Evolutionary conservation across 2,329 filamentous ascomycete species (phyloP).

Genomic region (Colletotrichum plurivorum): DNA sequence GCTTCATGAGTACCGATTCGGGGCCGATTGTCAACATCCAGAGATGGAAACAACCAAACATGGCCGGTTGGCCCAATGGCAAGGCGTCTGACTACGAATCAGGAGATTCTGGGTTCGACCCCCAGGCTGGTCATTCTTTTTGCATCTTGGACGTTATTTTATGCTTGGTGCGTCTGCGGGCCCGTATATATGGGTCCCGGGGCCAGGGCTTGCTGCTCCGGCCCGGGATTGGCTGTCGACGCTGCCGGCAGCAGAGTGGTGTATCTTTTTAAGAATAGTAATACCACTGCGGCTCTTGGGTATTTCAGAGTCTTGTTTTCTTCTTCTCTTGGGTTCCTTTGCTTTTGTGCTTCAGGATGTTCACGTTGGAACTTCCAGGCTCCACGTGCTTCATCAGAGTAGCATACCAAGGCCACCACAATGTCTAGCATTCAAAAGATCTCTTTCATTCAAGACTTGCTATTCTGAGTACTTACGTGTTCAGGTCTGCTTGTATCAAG

Average conservation of each 20-base stretch:
- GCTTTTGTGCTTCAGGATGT: no score
- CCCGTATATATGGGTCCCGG: conserved; percentile 21
- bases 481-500: no score
- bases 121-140: conserved; percentile 39
- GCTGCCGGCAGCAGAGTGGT: background rate
- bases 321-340: no score
- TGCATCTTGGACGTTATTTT: background rate
- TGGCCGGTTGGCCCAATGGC: conserved; percentile 53
- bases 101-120: conserved; percentile 42
- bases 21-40: background rate
- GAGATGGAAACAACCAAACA: conserved; percentile 5
- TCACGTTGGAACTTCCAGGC: no score
- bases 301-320: no score
- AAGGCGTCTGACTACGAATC: conserved; percentile 59
- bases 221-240: conserved; percentile 20
- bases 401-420: no score
- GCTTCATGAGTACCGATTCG: background rate
- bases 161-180: conserved; percentile 17
- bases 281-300: no score
- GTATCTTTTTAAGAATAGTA: background rate
- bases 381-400: no score
- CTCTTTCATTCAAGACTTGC: no score
- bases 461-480: no score
- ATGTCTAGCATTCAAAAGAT: no score
- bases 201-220: conserved; percentile 21